phyloP scores from a whole-genome alignment of 768 basidiomycete genomes.

The Calocybe gangraenosa region DNA sequence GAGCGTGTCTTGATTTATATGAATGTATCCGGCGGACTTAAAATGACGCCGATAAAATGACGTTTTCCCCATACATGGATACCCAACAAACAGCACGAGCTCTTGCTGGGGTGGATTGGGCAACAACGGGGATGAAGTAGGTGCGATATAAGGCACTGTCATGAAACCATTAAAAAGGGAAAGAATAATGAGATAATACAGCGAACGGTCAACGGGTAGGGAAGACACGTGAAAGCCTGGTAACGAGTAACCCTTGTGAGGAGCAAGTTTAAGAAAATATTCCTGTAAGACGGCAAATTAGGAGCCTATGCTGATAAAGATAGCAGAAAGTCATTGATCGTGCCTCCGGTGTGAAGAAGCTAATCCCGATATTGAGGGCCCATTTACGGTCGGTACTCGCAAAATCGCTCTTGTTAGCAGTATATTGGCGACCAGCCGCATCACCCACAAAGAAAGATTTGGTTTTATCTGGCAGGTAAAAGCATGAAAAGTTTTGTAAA shows the following conservation, averaged over 20 bases:
- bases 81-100: constrained; percentile 48
- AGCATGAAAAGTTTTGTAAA: constrained; percentile 1
- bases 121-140: constrained; percentile 46
- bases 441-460: constrained; percentile 84
- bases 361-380: constrained; percentile 70
- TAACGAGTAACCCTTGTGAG: constrained; percentile 41
- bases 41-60: constrained; percentile 76
- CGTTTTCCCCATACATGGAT: constrained; percentile 71
- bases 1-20: constrained; percentile 86
- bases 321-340: neutral
- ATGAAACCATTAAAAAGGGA: constrained; percentile 4
- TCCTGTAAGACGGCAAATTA: constrained; percentile 45
- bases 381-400: constrained; percentile 82
- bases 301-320: neutral
- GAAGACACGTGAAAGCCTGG: constrained; percentile 66
- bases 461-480: constrained; percentile 50
- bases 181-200: constrained; percentile 9
- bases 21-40: constrained; percentile 59
- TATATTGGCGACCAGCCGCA: constrained; percentile 70
- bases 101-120: constrained; percentile 36
- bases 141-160: constrained; percentile 46
- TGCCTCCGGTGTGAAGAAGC: constrained; percentile 86
- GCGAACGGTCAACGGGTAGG: constrained; percentile 28
- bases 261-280: constrained; percentile 61
- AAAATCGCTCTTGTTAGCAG: constrained; percentile 53